These are phyloP conservation scores for Fusarium sp. DNA, from an alignment of 2,329 filamentous ascomycete species.

Conservation along the genomic window DNA sequence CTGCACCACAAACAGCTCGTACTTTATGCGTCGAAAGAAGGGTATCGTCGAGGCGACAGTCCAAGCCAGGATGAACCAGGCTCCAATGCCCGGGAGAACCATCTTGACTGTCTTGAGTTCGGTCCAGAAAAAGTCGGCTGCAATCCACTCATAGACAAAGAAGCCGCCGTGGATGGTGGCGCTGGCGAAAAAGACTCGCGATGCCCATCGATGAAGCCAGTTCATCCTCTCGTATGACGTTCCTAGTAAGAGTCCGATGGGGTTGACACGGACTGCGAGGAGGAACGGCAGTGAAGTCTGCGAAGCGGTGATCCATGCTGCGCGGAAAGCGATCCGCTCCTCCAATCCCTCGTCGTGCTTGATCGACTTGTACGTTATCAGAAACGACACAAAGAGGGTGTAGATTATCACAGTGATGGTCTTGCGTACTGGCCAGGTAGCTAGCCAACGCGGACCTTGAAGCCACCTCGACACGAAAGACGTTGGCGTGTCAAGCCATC, in stretches of 20 bases:
- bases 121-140: conserved; percentile 40
- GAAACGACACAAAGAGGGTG: conserved; percentile 33
- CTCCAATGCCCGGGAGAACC: conserved; percentile 41
- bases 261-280: conserved; percentile 38
- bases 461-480: conserved; percentile 7
- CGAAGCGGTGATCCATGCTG: conserved; percentile 40
- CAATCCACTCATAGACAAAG: conserved; percentile 39
- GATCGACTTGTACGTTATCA: conserved; percentile 40
- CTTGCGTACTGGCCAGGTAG: conserved; percentile 32
- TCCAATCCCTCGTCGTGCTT: conserved; percentile 42
- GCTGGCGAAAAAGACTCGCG: conserved; percentile 37
- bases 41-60: conserved; percentile 36
- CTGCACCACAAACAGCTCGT: conserved; percentile 45
- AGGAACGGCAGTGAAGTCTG: conserved; percentile 40
- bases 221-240: conserved; percentile 43
- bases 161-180: conserved; percentile 42
- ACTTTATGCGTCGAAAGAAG: conserved; percentile 41
- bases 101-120: conserved; percentile 41
- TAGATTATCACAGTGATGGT: conserved; percentile 26
- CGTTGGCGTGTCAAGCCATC: conserved; percentile 24
- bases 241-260: conserved; percentile 36
- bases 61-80: conserved; percentile 42
- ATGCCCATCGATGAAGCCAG: conserved; percentile 42
- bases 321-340: conserved; percentile 42
- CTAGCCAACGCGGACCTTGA: conserved; percentile 23